Conservation (phyloP, 495 filamentous ascomycete species). For the Parathielavia appendiculata region DNA sequence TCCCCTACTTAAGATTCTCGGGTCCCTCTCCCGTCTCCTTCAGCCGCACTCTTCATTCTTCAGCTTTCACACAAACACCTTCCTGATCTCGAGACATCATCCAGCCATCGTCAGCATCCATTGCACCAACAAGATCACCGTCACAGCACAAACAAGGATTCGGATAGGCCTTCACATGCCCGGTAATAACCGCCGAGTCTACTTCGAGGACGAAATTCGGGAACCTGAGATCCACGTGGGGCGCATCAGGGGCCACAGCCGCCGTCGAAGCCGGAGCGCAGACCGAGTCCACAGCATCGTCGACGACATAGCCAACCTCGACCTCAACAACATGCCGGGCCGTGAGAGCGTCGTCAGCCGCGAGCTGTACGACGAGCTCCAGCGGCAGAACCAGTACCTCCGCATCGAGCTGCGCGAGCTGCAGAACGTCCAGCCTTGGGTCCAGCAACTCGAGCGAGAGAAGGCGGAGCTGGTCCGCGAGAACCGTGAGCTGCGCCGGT, state of each 20-base stretch:
- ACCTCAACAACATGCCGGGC: conserved; percentile 15
- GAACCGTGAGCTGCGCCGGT: conserved; percentile 27
- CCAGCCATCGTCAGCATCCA: neutral
- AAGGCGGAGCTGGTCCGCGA: conserved; percentile 19
- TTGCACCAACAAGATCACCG: neutral
- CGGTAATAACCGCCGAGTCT: conserved; percentile 22
- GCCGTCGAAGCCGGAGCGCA: conserved; percentile 20
- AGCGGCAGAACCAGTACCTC: conserved; percentile 26
- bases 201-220: conserved; percentile 18
- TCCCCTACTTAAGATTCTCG: neutral
- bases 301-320: conserved; percentile 16
- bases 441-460: conserved; percentile 9
- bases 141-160: neutral
- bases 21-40: neutral
- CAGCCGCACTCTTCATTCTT: neutral
- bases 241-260: conserved; percentile 17
- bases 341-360: conserved; percentile 19
- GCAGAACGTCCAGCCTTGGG: neutral
- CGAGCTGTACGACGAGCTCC: conserved; percentile 16
- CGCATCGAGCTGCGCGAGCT: conserved; percentile 21
- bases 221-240: neutral
- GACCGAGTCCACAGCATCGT: conserved; percentile 19
- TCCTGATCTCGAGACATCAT: neutral
- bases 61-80: neutral
- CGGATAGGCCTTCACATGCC: conserved; percentile 16